Evolutionary conservation across 2,329 filamentous ascomycete species (phyloP), one percentile per base, ranked within the genome.

Genomic region (Cladosporium phlei): DNA sequence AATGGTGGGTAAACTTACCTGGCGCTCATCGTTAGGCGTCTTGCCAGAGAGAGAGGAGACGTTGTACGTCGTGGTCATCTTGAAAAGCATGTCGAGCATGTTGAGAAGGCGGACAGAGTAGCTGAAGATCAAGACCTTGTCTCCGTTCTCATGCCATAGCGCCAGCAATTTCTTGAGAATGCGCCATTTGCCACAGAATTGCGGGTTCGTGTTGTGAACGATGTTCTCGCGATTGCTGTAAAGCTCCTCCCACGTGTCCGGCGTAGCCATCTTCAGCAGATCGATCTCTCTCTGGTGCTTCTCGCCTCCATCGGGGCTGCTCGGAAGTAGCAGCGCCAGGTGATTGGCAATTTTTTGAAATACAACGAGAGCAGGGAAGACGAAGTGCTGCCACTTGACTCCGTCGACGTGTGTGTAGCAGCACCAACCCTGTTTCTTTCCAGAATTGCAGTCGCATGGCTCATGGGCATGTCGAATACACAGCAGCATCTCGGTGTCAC

Each of bases 181-280:
- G 61, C 88, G 89, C 93, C 93, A 98, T 67, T 98, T 98, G 3
- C 93, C 93, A 60, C 93, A 98, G 55, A 90, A 96, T 48, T 94
- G 86, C 0, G 88, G 85, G 56, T 95, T 89, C 1, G 89, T 84
- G 40, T 89, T 83, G 56, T 85, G 86, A 40, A 86, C 68, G 49
- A 97, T 84, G 7, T 82, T 87, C 56, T 95, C 88, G 33, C 88
- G 78, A 16, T 84, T 79, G 9, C 73, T 72, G 60, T 89, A 93
- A 0, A 95, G 72, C 16, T 82, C 71, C 58, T 82, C 73, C 87
- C 88, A 96, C 2, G 74, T 71, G 27, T 85, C 74, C 0, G 93
- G 91, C 12, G 90, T 71, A 45, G 87, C 88, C 1, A 80, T 76
- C 60, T 86, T 75, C 2, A 98, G 77, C 54, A 80, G 82, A 30